Conservation (phyloP, 495 filamentous ascomycete genomes). For the Podospora fimiseda region DNA sequence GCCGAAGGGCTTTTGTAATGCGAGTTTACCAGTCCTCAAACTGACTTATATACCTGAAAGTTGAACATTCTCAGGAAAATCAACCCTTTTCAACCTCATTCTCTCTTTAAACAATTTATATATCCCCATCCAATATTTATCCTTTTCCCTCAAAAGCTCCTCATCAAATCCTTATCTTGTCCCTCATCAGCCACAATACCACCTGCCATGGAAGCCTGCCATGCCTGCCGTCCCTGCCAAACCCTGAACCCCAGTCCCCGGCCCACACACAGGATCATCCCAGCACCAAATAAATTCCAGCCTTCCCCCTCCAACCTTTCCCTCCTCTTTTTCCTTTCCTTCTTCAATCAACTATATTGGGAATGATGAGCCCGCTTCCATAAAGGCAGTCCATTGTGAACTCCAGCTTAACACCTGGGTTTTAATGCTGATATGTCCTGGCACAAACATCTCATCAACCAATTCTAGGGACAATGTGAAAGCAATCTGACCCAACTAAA, state of each 20-base stretch:
- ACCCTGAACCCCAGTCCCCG: not conserved
- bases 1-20: no score
- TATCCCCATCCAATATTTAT: no score
- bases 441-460: slow-evolving; percentile 49
- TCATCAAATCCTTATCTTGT: no score
- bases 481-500: slow-evolving; percentile 48
- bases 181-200: no score
- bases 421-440: slow-evolving; percentile 52
- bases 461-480: slow-evolving; percentile 47
- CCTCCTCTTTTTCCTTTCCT: slow-evolving; percentile 20
- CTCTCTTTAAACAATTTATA: no score
- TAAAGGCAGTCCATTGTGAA: no score
- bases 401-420: slow-evolving; percentile 22
- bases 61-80: no score
- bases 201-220: not conserved
- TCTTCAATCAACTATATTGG: slow-evolving; percentile 54
- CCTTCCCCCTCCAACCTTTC: slow-evolving; percentile 7
- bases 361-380: slow-evolving; percentile 49
- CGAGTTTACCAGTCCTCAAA: no score
- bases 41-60: no score
- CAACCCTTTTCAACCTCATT: no score
- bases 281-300: slow-evolving; percentile 1
- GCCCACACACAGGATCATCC: no score
- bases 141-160: no score
- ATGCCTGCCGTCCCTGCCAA: not conserved